Percentiles rank a stretch among this genome's conserved stretches.
These are phyloP conservation scores for Eustoma russellianum DNA, from an alignment of 257 asterid species.

Conservation along the genomic window DNA sequence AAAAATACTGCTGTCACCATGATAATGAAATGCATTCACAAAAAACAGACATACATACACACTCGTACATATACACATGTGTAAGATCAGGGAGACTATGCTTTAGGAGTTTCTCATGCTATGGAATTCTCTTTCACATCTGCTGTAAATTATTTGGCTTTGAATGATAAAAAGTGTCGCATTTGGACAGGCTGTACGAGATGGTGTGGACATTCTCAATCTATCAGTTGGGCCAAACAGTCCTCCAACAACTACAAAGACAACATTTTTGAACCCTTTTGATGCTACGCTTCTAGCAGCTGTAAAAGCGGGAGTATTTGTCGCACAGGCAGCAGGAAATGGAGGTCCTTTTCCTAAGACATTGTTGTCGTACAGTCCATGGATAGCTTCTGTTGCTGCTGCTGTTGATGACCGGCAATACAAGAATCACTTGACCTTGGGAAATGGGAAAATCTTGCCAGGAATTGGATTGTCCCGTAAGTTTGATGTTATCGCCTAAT, in stretches of 20 bases:
- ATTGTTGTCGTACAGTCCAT: constrained; percentile 92
- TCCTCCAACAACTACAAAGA: constrained; percentile 89
- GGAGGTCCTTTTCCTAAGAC: constrained; percentile 98
- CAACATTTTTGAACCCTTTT: constrained; percentile 88
- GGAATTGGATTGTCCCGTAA: constrained; percentile 96
- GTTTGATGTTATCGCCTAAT: constrained; percentile 11
- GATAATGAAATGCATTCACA: background rate
- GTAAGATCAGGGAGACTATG: background rate
- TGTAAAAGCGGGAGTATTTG: constrained; percentile 95
- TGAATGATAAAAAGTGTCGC: constrained; percentile 14
- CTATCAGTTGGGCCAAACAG: constrained; percentile 98
- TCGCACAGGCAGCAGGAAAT: constrained; percentile 96
- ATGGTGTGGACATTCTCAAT: constrained; percentile 94
- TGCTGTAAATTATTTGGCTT: constrained; percentile 4
- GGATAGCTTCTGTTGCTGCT: constrained; percentile 97
- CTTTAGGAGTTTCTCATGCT: background rate
- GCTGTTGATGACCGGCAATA: constrained; percentile 96
- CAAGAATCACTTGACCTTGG: constrained; percentile 84
- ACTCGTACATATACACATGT: background rate
- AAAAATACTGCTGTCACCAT: background rate
- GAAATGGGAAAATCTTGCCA: constrained; percentile 74
- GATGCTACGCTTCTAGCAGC: constrained; percentile 94
- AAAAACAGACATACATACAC: too few species aligned
- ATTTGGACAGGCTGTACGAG: constrained; percentile 81
- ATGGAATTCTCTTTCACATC: constrained; percentile 4